Evolutionary conservation across 1,139 yeast species (phyloP).

Genomic region (Lodderomyces elongisporus): DNA sequence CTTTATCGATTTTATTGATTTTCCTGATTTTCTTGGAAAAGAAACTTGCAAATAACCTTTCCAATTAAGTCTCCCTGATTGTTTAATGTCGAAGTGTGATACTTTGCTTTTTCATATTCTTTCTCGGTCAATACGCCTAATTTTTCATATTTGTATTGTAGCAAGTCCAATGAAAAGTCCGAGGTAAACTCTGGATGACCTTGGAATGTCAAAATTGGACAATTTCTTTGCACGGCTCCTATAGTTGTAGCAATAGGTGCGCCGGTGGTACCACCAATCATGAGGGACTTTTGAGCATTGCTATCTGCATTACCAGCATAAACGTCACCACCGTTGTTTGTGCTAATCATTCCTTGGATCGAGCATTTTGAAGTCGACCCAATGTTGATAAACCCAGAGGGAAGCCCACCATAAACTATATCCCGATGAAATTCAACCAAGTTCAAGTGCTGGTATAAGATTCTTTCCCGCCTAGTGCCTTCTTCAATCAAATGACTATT

Average conservation of each 20-base stretch:
- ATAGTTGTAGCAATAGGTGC: too few species aligned
- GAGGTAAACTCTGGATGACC: conserved; percentile 84
- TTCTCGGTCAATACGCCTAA: conserved; percentile 14
- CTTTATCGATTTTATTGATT: background rate
- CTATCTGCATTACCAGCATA: background rate
- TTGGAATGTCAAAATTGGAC: conserved; percentile 61
- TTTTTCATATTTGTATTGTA: conserved; percentile 14
- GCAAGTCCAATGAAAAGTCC: conserved; percentile 27
- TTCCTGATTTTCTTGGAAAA: too few species aligned
- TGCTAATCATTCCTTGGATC: conserved; percentile 56
- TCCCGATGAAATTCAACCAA: conserved; percentile 72
- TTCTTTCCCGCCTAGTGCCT: conserved; percentile 7
- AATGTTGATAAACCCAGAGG: conserved; percentile 31
- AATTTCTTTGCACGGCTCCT: conserved; percentile 11
- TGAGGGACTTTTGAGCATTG: background rate
- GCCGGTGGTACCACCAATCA: conserved; percentile 25
- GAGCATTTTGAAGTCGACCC: conserved; percentile 53
- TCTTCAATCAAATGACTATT: background rate
- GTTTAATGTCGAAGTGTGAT: conserved; percentile 25
- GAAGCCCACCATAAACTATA: conserved; percentile 40
- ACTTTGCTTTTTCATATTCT: conserved; percentile 23
- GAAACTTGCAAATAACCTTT: conserved; percentile 27
- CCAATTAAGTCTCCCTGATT: conserved; percentile 37
- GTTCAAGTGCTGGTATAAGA: conserved; percentile 22
- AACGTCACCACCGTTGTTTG: conserved; percentile 1